Conservation (phyloP, 176 grass and related monocot species). For the Paspalum vaginatum region DNA sequence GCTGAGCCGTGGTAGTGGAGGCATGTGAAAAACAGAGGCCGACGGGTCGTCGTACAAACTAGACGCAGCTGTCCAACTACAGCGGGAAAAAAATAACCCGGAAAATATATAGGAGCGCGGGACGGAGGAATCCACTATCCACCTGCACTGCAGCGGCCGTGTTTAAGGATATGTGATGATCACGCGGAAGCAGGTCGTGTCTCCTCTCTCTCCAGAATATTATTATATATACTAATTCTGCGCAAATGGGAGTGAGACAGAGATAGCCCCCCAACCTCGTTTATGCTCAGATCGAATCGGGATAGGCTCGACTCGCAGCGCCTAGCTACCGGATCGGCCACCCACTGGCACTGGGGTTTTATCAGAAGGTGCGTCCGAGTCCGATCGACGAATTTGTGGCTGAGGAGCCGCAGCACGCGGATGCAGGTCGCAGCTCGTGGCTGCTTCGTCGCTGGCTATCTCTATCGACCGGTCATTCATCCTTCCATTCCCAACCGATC, state of each 20-base stretch:
- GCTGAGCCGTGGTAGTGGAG: not conserved
- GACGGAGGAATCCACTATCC: not conserved
- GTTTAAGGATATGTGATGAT: constrained; percentile 29
- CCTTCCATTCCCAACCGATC: not conserved
- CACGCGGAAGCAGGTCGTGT: not conserved
- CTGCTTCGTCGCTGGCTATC: not conserved
- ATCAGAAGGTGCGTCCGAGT: not conserved
- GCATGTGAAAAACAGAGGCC: not conserved
- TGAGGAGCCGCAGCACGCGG: not conserved
- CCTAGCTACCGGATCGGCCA: not conserved
- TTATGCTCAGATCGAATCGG: not conserved
- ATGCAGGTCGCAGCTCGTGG: not conserved
- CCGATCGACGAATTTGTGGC: not conserved
- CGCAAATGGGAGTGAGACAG: not conserved
- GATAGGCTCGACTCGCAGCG: not conserved
- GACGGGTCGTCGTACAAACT: not conserved
- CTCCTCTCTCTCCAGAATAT: constrained; percentile 1
- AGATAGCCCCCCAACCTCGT: not conserved
- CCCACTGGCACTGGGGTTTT: not conserved
- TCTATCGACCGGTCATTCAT: not conserved
- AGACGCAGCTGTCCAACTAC: not conserved
- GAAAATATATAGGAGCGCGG: not conserved
- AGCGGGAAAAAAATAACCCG: no score
- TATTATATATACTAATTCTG: not conserved
- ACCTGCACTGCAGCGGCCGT: not conserved